Conservation (phyloP, 164 flowering plant species). For the Buxus sempervirens region DNA sequence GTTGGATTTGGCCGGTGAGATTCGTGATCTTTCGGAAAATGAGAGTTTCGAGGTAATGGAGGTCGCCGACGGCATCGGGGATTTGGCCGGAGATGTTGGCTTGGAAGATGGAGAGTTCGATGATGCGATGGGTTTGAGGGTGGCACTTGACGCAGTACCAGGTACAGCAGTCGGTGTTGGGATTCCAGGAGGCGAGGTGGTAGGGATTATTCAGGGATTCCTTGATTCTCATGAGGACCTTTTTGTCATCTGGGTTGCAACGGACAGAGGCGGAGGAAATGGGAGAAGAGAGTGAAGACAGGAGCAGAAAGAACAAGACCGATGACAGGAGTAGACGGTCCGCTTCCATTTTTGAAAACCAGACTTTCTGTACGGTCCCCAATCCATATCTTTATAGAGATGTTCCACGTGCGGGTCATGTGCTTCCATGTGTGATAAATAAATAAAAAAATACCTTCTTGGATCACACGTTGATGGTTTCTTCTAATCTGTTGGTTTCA, state of each 20-base stretch:
- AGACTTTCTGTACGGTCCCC: no score
- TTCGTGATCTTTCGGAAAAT: constrained; percentile 42
- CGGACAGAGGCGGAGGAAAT: constrained; percentile 22
- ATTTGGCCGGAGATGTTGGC: constrained; percentile 47
- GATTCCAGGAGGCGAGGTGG: constrained; percentile 54
- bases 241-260: constrained; percentile 67
- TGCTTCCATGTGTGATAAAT: no score
- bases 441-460: no score
- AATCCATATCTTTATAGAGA: no score
- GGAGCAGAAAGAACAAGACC: constrained; percentile 9
- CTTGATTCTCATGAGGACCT: constrained; percentile 62
- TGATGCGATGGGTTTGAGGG: constrained; percentile 43
- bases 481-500: no score
- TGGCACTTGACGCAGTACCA: background rate
- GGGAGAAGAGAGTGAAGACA: background rate
- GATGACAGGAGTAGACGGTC: constrained; percentile 7
- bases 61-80: constrained; percentile 54
- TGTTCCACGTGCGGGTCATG: no score
- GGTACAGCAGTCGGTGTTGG: constrained; percentile 18
- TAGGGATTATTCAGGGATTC: constrained; percentile 52
- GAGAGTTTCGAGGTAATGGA: constrained; percentile 53
- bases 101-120: constrained; percentile 37
- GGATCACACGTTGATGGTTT: no score
- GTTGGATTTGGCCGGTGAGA: constrained; percentile 59
- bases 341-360: background rate